A percentile compares a stretch with the other conserved stretches of the same genome.
phyloP scores from a whole-genome alignment of 768 basidiomycete species.

The Suillus subaureus region DNA sequence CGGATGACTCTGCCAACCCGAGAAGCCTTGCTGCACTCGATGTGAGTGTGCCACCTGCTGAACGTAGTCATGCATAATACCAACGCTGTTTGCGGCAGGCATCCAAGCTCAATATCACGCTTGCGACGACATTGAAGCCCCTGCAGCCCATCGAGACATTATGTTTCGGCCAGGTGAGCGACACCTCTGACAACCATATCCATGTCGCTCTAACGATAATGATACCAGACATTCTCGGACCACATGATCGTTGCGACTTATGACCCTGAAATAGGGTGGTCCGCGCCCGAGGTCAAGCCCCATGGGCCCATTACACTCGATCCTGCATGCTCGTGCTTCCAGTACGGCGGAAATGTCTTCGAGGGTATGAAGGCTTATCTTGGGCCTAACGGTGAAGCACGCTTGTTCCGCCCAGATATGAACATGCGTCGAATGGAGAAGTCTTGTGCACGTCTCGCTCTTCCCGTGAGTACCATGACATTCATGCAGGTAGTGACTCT shows the following conservation, averaged over 20 bases:
- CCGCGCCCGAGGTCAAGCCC: conserved; percentile 70
- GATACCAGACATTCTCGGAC: conserved; percentile 59
- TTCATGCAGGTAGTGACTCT: background rate
- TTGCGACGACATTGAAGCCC: conserved; percentile 49
- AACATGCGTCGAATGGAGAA: conserved; percentile 83
- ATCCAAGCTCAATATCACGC: conserved; percentile 52
- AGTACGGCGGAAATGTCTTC: conserved; percentile 62
- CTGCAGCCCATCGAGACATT: conserved; percentile 51
- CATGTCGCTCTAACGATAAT: background rate
- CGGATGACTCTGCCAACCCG: background rate
- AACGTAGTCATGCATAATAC: background rate
- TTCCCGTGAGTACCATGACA: conserved; percentile 53
- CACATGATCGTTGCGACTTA: conserved; percentile 76
- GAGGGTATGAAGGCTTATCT: conserved; percentile 80
- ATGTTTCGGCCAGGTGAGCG: conserved; percentile 58
- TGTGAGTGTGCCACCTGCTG: conserved; percentile 17
- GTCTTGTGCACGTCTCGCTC: conserved; percentile 69
- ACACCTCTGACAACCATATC: background rate
- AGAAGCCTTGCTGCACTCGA: conserved; percentile 15
- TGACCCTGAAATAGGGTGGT: conserved; percentile 68
- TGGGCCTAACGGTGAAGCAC: conserved; percentile 68
- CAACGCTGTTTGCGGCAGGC: conserved; percentile 39
- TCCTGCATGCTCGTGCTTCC: conserved; percentile 56
- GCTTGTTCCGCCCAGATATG: conserved; percentile 80
- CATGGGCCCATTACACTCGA: conserved; percentile 64